These are phyloP conservation scores for Ascochyta rabiei DNA, from an alignment of 2,329 filamentous ascomycete species.

Conservation along the genomic window DNA sequence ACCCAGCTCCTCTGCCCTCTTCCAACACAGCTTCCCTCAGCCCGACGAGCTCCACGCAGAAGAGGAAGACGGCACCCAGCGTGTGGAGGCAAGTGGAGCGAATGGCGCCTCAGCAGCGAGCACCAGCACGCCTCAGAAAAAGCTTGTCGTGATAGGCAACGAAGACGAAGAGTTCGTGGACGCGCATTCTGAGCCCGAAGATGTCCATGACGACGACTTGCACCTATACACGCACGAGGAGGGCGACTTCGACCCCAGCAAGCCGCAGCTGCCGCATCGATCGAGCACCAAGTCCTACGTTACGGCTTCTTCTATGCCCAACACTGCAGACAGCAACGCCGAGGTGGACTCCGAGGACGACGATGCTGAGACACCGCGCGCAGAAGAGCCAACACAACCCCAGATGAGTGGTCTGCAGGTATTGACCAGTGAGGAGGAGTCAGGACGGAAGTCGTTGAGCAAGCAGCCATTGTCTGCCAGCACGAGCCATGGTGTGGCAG, in stretches of 20 bases:
- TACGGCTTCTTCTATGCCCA: slow-evolving; percentile 36
- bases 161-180: slow-evolving; percentile 35
- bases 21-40: slow-evolving; percentile 51
- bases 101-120: slow-evolving; percentile 26
- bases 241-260: slow-evolving; percentile 17
- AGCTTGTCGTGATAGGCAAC: slow-evolving; percentile 26
- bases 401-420: slow-evolving; percentile 42
- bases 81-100: slow-evolving; percentile 14
- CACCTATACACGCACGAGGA: slow-evolving; percentile 26
- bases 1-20: slow-evolving; percentile 47
- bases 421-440: slow-evolving; percentile 24
- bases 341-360: slow-evolving; percentile 8
- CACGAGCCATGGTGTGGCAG: slow-evolving; percentile 33
- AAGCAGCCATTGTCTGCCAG: slow-evolving; percentile 39
- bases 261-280: slow-evolving; percentile 21
- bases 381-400: slow-evolving; percentile 24
- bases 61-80: slow-evolving; percentile 27
- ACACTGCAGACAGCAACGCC: slow-evolving; percentile 12
- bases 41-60: slow-evolving; percentile 45
- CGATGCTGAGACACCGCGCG: slow-evolving; percentile 4
- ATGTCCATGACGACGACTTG: slow-evolving; percentile 27
- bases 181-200: slow-evolving; percentile 42
- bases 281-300: slow-evolving; percentile 43
- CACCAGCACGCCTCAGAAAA: slow-evolving; percentile 30
- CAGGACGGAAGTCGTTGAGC: slow-evolving; percentile 25